Evolutionary conservation across 1,284 basidiomycete genomes (phyloP).

Genomic region (Rhodotorula sp.): DNA sequence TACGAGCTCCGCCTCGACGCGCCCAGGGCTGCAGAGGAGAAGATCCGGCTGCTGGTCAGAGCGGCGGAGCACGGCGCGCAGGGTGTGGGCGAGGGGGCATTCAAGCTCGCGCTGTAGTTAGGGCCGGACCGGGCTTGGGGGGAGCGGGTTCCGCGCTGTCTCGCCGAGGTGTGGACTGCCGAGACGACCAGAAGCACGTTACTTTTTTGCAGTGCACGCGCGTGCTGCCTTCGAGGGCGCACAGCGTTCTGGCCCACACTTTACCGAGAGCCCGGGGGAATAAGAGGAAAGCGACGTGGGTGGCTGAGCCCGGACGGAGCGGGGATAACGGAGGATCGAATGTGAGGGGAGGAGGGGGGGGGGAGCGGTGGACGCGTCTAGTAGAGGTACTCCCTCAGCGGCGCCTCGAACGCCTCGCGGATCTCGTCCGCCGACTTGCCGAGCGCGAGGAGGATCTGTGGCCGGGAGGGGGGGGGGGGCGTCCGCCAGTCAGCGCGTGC

Average conservation of each 20-base stretch:
- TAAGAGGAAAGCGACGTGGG: not conserved
- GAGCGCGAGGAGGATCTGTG: constrained; percentile 12
- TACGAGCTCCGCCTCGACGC: constrained; percentile 59
- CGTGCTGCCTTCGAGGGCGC: not conserved
- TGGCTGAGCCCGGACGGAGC: too few relatives aligned
- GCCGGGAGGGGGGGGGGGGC: too few relatives aligned
- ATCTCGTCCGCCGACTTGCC: not conserved
- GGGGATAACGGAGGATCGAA: not conserved
- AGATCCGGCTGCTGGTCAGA: constrained; percentile 6
- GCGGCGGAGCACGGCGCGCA: constrained; percentile 16
- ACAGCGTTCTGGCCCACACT: not conserved
- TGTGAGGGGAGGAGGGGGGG: not conserved
- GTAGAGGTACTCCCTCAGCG: not conserved
- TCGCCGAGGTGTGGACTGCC: too few relatives aligned
- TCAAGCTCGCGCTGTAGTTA: constrained; percentile 11
- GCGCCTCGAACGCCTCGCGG: constrained; percentile 6
- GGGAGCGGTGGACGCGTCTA: not conserved
- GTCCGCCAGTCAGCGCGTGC: not conserved
- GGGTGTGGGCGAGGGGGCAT: not conserved
- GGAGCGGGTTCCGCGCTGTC: too few relatives aligned
- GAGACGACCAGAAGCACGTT: not conserved
- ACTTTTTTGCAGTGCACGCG: too few relatives aligned
- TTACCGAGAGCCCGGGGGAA: too few relatives aligned
- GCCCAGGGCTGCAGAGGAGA: not conserved
- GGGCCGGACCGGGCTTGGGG: not conserved